Percentiles rank a stretch among this genome's conserved stretches.
Conservation (phyloP, 306 rosid species). For the Alnus glutinosa region DNA sequence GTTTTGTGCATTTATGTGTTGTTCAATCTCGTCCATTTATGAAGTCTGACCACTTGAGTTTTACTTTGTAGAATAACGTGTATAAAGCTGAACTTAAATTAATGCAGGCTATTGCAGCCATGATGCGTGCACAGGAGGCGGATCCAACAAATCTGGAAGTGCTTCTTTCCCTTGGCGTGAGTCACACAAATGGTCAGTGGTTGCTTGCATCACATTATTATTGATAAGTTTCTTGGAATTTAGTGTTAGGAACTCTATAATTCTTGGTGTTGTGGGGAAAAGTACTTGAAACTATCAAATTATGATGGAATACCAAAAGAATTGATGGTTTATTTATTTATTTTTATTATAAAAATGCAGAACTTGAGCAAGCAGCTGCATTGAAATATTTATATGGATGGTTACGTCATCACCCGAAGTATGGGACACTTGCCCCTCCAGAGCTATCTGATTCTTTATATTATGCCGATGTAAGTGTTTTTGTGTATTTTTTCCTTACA, state of each 20-base stretch:
- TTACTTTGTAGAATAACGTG: constrained; percentile 11
- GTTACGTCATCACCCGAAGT: constrained; percentile 81
- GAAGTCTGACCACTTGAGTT: constrained; percentile 3
- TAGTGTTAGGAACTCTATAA: background rate
- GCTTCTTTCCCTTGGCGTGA: constrained; percentile 99
- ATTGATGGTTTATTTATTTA: background rate
- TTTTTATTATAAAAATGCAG: constrained; percentile 44
- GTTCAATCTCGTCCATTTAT: background rate
- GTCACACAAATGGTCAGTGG: constrained; percentile 95
- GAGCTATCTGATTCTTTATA: constrained; percentile 74
- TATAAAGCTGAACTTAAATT: constrained; percentile 21
- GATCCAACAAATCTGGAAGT: constrained; percentile 95
- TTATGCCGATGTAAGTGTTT: constrained; percentile 87
- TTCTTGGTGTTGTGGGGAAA: background rate
- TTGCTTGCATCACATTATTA: constrained; percentile 14
- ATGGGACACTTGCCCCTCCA: constrained; percentile 76
- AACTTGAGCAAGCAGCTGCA: constrained; percentile 88
- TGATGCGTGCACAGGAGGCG: constrained; percentile 98
- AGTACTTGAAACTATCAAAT: constrained; percentile 6
- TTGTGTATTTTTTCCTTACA: background rate
- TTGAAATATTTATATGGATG: constrained; percentile 85
- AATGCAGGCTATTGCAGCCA: constrained; percentile 93
- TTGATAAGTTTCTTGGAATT: constrained; percentile 1
- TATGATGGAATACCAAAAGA: background rate
- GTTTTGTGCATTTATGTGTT: background rate